Conservation (phyloP, 176 grass and related monocot genomes). For the Alloteropsis semialata region DNA sequence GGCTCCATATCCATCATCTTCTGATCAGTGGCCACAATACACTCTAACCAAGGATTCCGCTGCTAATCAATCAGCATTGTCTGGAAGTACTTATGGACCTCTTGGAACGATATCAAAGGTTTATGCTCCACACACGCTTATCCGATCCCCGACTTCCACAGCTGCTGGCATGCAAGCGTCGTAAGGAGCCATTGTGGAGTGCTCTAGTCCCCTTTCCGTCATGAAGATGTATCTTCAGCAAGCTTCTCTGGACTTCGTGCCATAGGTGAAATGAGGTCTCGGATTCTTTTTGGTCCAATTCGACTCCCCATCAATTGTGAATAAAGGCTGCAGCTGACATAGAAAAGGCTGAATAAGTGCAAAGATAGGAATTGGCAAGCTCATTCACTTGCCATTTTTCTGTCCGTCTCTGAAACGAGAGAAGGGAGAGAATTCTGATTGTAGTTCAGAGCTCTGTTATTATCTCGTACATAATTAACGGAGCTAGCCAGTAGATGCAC, state of each 20-base stretch:
- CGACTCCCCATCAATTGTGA: slow-evolving; percentile 34
- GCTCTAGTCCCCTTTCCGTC: slow-evolving; percentile 15
- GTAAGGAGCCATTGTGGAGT: slow-evolving; percentile 21
- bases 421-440: slow-evolving; percentile 33
- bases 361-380: slow-evolving; percentile 48
- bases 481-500: slow-evolving; percentile 16
- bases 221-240: slow-evolving; percentile 31
- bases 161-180: slow-evolving; percentile 28
- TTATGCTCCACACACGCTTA: slow-evolving; percentile 52
- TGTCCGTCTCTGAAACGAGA: slow-evolving; percentile 34
- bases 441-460: neutral
- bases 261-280: slow-evolving; percentile 42
- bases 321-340: slow-evolving; percentile 56
- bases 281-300: slow-evolving; percentile 30
- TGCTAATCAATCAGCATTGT: slow-evolving; percentile 16
- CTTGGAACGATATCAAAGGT: slow-evolving; percentile 41
- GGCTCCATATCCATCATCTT: slow-evolving; percentile 44
- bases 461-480: slow-evolving; percentile 43
- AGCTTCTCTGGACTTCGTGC: slow-evolving; percentile 20
- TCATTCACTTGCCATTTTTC: slow-evolving; percentile 39
- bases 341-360: slow-evolving; percentile 48
- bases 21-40: slow-evolving; percentile 51
- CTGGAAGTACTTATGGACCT: slow-evolving; percentile 40
- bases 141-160: slow-evolving; percentile 38
- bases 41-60: slow-evolving; percentile 37